Evolutionary conservation across 805 yeast genomes (phyloP), one percentile per base, ranked within the genome.

Genomic region (Nakazawaea anatomiae): DNA sequence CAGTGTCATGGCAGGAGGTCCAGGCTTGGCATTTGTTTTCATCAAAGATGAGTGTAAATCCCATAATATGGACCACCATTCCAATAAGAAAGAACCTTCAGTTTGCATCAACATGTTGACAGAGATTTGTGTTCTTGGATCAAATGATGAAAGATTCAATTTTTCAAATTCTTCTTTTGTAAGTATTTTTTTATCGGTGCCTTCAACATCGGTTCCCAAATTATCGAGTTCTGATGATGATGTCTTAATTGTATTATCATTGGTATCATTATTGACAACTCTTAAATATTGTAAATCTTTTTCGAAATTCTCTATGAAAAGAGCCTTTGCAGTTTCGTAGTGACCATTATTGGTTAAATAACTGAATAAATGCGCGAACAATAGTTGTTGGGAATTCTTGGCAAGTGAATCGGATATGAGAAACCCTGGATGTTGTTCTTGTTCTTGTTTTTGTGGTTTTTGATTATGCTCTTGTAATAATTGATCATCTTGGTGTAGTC

Each of bases 21-120:
- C 41, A 28, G 41, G 38, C 31, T 36, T 39, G 39, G 30, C n/a
- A 31, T 50, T 34, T n/a, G 28, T 9, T 36, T 35, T 60, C 60
- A 48, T 69, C 5, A 78, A 71, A 47, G 69, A 73, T 8, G 74
- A 67, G 55, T 77, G 79, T n/a, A 75, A 52, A 12, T 76, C 67
- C 76, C 80, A 74, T 11, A 80, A 57, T 8, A 74, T 63, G 47
- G 73, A 70, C 82, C 83, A 80, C 85, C 85, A 80, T 55, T 80
- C 83, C 45, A 75, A 60, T 11, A 80, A 60, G 53, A 77, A 77
- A 0, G 80, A 70, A 25, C 76, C 79, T 4, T 71, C 68, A 1
- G 73, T 65, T 34, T 70, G 64, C 66, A 71, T 70, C 38, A 73
- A 59, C 73, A 71, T 72, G 51, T 72, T 66, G 2, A 68, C 66